phyloP scores from a whole-genome alignment of 2,329 filamentous ascomycete genomes.

The Fulvia fulva region DNA sequence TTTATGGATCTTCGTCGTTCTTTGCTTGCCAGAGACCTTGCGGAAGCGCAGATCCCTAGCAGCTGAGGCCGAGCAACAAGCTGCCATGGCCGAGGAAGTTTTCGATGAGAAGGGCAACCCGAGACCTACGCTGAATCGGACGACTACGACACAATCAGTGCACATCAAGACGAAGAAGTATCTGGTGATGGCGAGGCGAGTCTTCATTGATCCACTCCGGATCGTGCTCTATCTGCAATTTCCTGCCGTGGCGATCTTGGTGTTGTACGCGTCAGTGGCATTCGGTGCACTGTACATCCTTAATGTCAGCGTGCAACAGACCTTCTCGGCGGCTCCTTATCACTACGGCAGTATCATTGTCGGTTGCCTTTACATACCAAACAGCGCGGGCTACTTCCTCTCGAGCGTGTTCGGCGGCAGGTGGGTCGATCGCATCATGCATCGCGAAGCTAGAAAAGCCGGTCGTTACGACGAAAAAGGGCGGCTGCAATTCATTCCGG shows the following conservation, averaged over 20 bases:
- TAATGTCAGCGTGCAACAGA: slow-evolving; percentile 71
- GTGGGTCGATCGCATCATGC: slow-evolving; percentile 81
- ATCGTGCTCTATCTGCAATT: slow-evolving; percentile 70
- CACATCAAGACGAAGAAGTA: slow-evolving; percentile 54
- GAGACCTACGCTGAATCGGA: slow-evolving; percentile 39
- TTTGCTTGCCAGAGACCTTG: slow-evolving; percentile 64
- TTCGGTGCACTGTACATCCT: slow-evolving; percentile 73
- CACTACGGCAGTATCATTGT: slow-evolving; percentile 64
- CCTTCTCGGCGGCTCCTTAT: slow-evolving; percentile 65
- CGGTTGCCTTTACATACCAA: slow-evolving; percentile 73
- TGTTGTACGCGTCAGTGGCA: slow-evolving; percentile 69
- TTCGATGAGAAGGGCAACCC: slow-evolving; percentile 22
- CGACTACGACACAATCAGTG: slow-evolving; percentile 60
- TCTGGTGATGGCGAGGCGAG: slow-evolving; percentile 53
- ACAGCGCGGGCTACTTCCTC: slow-evolving; percentile 67
- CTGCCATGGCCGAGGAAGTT: slow-evolving; percentile 21
- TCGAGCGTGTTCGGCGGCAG: slow-evolving; percentile 66
- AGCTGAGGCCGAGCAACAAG: slow-evolving; percentile 21
- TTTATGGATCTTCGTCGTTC: slow-evolving; percentile 53
- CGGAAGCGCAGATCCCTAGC: slow-evolving; percentile 29
- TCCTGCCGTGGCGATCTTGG: slow-evolving; percentile 67
- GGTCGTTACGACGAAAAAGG: slow-evolving; percentile 65
- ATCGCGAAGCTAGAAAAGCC: slow-evolving; percentile 65
- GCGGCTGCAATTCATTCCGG: slow-evolving; percentile 64
- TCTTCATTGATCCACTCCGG: slow-evolving; percentile 67